These are phyloP conservation scores for Dryadomyces sulphureus DNA, from an alignment of 2,329 filamentous ascomycete species.

Conservation along the genomic window DNA sequence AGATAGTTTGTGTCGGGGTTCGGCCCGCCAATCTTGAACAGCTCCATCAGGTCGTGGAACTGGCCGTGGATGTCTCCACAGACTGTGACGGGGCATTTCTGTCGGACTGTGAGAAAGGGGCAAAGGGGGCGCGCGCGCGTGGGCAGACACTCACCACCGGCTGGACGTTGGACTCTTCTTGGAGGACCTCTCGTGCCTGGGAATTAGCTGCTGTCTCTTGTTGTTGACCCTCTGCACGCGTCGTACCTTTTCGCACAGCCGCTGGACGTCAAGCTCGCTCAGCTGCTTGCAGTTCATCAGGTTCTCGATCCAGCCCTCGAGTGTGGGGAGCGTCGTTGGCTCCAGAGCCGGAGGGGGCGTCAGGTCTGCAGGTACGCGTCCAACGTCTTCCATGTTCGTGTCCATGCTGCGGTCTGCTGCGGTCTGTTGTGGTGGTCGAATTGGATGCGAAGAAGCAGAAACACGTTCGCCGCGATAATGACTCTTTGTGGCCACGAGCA, in stretches of 20 bases:
- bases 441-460: no score
- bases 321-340: constrained; percentile 76
- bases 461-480: no score
- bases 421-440: no score
- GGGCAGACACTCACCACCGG: constrained; percentile 61
- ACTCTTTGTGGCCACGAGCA: no score
- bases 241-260: constrained; percentile 94
- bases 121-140: background rate
- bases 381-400: constrained; percentile 98
- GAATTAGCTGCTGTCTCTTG: background rate
- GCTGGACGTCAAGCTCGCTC: constrained; percentile 83
- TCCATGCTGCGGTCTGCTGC: constrained; percentile 47
- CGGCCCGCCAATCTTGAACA: constrained; percentile 96
- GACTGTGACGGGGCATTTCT: constrained; percentile 98
- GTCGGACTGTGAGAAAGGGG: background rate
- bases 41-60: constrained; percentile 97
- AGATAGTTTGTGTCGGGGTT: constrained; percentile 99
- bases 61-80: constrained; percentile 99
- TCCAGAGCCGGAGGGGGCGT: constrained; percentile 54
- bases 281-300: constrained; percentile 99
- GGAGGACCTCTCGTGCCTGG: constrained; percentile 86
- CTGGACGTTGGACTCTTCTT: constrained; percentile 97
- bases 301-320: constrained; percentile 97
- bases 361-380: constrained; percentile 67
- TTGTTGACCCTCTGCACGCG: constrained; percentile 14